Conservation (phyloP, 176 grass and related monocot species). For the Elymus sibiricus region DNA sequence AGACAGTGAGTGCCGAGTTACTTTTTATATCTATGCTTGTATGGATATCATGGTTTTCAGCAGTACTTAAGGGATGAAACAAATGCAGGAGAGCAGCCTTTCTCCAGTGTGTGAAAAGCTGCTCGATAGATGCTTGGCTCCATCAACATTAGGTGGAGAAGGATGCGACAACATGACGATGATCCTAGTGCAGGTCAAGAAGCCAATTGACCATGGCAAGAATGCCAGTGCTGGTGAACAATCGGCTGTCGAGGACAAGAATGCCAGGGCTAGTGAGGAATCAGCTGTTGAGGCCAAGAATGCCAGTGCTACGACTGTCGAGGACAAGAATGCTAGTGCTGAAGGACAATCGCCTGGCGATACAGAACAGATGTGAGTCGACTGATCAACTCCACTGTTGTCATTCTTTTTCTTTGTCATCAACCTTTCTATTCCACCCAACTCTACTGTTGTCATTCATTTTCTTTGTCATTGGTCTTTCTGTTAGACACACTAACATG, state of each 20-base stretch:
- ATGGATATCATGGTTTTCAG: not conserved
- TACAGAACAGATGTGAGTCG: not conserved
- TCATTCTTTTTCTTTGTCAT: not conserved
- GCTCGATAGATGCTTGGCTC: slow-evolving; percentile 82
- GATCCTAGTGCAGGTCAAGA: slow-evolving; percentile 85
- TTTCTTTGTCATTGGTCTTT: too few species aligned
- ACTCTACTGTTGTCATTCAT: not conserved
- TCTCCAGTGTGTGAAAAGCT: slow-evolving; percentile 77
- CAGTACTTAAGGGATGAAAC: not conserved
- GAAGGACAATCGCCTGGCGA: not conserved
- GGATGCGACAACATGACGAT: slow-evolving; percentile 97
- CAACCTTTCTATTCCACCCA: not conserved
- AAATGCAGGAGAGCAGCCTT: slow-evolving; percentile 64
- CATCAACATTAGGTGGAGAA: slow-evolving; percentile 74
- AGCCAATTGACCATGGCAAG: slow-evolving; percentile 24
- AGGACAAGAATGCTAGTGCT: not conserved
- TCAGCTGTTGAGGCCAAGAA: not conserved
- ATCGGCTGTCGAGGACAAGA: not conserved
- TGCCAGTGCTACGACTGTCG: not conserved
- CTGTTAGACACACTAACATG: not conserved
- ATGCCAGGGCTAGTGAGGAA: not conserved
- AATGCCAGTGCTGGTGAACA: not conserved
- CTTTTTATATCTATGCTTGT: not conserved
- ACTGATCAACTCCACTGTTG: not conserved
- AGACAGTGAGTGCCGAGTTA: slow-evolving; percentile 41